phyloP scores from a whole-genome alignment of 192 early-diverging fungal species.

The Geranomyces michiganensis region DNA sequence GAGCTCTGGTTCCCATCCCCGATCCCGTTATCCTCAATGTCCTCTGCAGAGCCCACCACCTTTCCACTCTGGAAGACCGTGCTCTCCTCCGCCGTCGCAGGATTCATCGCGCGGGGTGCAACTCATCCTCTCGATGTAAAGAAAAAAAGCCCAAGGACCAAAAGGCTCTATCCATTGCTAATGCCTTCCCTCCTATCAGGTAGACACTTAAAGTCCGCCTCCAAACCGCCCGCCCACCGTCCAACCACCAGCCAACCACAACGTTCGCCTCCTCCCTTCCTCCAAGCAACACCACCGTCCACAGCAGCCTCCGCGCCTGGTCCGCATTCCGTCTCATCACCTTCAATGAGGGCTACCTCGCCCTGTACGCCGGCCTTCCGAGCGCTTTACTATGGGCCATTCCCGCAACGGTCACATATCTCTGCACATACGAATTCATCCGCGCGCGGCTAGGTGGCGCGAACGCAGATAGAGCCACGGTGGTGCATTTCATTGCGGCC shows the following conservation, averaged over 20 bases:
- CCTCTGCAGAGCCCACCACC: neutral
- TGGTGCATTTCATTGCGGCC: constrained; percentile 18
- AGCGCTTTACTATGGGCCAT: constrained; percentile 4
- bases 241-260: neutral
- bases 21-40: too few relatives aligned
- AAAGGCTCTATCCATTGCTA: too few relatives aligned
- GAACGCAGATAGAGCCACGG: neutral
- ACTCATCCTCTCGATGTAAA: constrained; percentile 25
- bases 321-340: constrained; percentile 10
- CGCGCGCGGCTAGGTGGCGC: constrained; percentile 36
- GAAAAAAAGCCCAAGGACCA: neutral
- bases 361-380: constrained; percentile 9
- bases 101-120: constrained; percentile 15
- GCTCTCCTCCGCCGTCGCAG: constrained; percentile 14
- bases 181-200: too few relatives aligned
- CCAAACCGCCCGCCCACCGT: neutral
- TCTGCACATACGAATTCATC: constrained; percentile 59
- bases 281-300: neutral
- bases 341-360: constrained; percentile 8
- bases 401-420: constrained; percentile 52
- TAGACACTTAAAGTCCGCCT: neutral
- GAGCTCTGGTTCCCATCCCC: too few relatives aligned
- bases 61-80: constrained; percentile 12
- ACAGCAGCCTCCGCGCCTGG: neutral
- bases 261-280: neutral